Conservation (phyloP, 2,329 filamentous ascomycete genomes). For the Blumeria graminis region DNA sequence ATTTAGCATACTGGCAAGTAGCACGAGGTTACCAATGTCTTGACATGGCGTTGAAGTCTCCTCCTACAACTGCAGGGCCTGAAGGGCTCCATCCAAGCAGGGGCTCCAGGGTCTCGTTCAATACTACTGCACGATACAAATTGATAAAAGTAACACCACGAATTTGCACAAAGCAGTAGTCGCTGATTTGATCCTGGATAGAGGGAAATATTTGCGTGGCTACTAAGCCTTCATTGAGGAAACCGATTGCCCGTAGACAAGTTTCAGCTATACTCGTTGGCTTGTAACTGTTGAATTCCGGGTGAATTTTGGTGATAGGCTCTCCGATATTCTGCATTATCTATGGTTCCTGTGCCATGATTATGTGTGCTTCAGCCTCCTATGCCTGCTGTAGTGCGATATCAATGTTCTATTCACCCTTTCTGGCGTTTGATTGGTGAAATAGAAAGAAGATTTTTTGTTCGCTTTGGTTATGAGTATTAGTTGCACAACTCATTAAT, state of each 20-base stretch:
- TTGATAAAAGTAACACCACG: no score
- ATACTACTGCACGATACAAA: no score
- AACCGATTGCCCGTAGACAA: background rate
- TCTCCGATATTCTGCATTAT: background rate
- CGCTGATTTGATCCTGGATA: no score
- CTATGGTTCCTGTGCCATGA: background rate
- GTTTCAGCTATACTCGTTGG: background rate
- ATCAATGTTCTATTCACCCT: background rate
- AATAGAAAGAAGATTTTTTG: background rate
- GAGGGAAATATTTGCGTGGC: background rate
- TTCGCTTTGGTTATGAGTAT: no score
- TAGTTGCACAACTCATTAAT: no score
- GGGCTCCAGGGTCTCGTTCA: no score
- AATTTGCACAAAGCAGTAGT: no score
- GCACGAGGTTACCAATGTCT: no score
- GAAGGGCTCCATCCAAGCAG: no score
- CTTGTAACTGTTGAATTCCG: background rate
- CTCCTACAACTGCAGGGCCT: no score
- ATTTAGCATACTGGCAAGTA: no score
- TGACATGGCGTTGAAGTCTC: no score
- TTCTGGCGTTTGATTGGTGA: background rate
- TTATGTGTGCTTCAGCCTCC: background rate
- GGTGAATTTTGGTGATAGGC: background rate
- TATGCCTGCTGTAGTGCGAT: background rate
- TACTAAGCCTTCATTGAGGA: background rate